Evolutionary conservation across 2,329 filamentous ascomycete genomes (phyloP), one percentile per base, ranked within the genome.

Genomic region (Eutypella sp.): DNA sequence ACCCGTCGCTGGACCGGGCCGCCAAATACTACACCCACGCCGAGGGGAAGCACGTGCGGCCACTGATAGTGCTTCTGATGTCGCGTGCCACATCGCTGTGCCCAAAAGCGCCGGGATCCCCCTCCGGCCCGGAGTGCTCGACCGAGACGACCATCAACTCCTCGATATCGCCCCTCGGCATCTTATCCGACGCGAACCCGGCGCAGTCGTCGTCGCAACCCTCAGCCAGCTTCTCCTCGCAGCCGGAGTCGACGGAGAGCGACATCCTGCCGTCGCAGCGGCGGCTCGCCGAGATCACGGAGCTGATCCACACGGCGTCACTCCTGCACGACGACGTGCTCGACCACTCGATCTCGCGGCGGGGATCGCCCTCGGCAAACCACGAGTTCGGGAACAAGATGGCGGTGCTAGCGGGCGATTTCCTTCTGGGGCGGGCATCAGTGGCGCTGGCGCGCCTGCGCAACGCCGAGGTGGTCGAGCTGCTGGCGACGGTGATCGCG

Each of bases 301-400:
- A 99, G 68, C 78, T 99, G 45, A 97, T 99, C 54, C 93, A 99
- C 68, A 97, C 93, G 0, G 91, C 93, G 1, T 97, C 92, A 2
- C 79, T 99, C 16, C 82, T 99, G 13, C 93, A 99, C 69, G 93
- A 99, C 76, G 93, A 99, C 70, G 93, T 99, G 24, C 96, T 99
- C 62, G 93, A 99, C 64, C 87, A 92, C 65, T 95, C 91, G 1
- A 76, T 88, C 36, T 86, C 90, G 10, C 82, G 93, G 45, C 87
- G 93, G 49, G 88, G 89, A 24, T 82, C 83, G 3, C 86, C 89
- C 7, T 95, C 89, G 2, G 93, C 93, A 25, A 99, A 99, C 65
- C 79, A 93, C 50, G 88, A 91, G 60, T 97, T 97, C 60, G 93
- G 93, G 53, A 99, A 99, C 74, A 99, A 99, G 69, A 97, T 99